Conservation (phyloP, 768 basidiomycete species). For the Psilocybe azurescens region DNA sequence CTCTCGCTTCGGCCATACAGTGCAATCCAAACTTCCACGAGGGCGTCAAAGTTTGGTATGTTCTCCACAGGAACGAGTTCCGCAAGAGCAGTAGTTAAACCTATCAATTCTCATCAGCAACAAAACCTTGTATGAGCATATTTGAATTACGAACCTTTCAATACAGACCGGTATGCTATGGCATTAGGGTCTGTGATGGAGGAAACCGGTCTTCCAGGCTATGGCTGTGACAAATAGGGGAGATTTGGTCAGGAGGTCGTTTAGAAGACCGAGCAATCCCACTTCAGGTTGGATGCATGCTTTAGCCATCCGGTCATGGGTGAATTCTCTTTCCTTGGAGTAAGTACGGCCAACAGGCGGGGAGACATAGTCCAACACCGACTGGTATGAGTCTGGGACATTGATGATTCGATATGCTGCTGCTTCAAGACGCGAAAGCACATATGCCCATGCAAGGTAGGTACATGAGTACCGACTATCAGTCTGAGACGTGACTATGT, state of each 20-base stretch:
- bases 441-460: conserved; percentile 85
- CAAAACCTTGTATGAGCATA: not conserved
- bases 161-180: conserved; percentile 77
- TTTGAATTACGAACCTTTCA: conserved; percentile 67
- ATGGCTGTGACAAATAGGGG: conserved; percentile 78
- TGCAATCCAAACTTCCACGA: conserved; percentile 80
- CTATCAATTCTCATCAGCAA: conserved; percentile 40
- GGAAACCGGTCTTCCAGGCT: conserved; percentile 74
- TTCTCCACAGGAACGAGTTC: conserved; percentile 78
- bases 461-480: conserved; percentile 72
- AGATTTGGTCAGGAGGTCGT: conserved; percentile 65
- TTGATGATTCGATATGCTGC: conserved; percentile 52
- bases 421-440: conserved; percentile 67
- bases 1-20: conserved; percentile 80
- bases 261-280: conserved; percentile 63
- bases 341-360: conserved; percentile 41
- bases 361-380: conserved; percentile 60
- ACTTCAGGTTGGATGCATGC: conserved; percentile 61
- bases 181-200: conserved; percentile 77
- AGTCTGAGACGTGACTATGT: conserved; percentile 62
- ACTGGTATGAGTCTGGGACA: conserved; percentile 57
- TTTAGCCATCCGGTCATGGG: conserved; percentile 61
- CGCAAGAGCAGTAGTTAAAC: conserved; percentile 74
- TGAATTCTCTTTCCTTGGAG: conserved; percentile 63
- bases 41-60: conserved; percentile 73